phyloP scores from a whole-genome alignment of 805 yeast genomes.

The Naumovozyma dairenensis region DNA sequence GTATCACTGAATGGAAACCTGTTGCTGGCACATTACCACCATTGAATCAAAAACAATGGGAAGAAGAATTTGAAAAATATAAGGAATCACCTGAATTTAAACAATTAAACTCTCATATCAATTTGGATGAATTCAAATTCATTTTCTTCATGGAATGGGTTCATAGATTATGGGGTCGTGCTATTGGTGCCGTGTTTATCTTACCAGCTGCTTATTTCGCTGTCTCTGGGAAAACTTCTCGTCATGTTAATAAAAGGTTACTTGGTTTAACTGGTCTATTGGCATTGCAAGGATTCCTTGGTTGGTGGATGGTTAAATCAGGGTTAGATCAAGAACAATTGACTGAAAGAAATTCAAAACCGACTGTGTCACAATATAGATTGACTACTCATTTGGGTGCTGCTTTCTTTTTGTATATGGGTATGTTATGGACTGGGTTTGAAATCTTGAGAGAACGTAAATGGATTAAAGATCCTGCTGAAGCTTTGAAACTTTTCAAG shows the following conservation, averaged over 20 bases:
- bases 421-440: slow-evolving; percentile 85
- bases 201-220: slow-evolving; percentile 81
- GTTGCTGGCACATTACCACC: slow-evolving; percentile 95
- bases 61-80: slow-evolving; percentile 70
- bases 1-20: slow-evolving; percentile 98
- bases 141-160: slow-evolving; percentile 97
- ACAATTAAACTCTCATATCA: slow-evolving; percentile 70
- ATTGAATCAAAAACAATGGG: slow-evolving; percentile 71
- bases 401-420: slow-evolving; percentile 78
- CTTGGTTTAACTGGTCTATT: slow-evolving; percentile 65
- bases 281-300: slow-evolving; percentile 91
- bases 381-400: slow-evolving; percentile 90
- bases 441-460: slow-evolving; percentile 68
- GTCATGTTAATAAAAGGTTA: slow-evolving; percentile 56
- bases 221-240: slow-evolving; percentile 51
- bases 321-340: slow-evolving; percentile 79
- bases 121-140: slow-evolving; percentile 86
- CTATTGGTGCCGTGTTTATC: slow-evolving; percentile 75
- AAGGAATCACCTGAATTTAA: slow-evolving; percentile 83
- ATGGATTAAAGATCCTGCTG: slow-evolving; percentile 55
- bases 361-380: slow-evolving; percentile 95
- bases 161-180: slow-evolving; percentile 85
- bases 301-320: slow-evolving; percentile 99
- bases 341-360: slow-evolving; percentile 74
- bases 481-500: slow-evolving; percentile 44